Conservation (phyloP, 1,139 yeast species). For the Meyerozyma guilliermondii region DNA sequence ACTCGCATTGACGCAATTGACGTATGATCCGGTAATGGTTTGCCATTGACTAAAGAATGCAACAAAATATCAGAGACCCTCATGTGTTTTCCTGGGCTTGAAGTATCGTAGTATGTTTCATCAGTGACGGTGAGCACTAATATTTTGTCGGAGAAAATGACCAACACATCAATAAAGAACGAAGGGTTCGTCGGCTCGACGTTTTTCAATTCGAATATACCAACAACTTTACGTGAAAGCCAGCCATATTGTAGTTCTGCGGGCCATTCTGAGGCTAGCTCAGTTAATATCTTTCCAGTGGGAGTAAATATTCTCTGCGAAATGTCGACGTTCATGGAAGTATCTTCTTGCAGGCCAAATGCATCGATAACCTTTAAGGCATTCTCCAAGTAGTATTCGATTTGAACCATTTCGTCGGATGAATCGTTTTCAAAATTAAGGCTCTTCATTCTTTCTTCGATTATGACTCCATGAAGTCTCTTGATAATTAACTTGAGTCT, state of each 20-base stretch:
- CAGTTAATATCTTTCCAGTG: slow-evolving; percentile 82
- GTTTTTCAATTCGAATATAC: slow-evolving; percentile 58
- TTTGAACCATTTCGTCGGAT: slow-evolving; percentile 13
- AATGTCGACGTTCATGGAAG: slow-evolving; percentile 34
- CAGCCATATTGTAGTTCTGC: slow-evolving; percentile 81
- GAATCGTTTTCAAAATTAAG: slow-evolving; percentile 9
- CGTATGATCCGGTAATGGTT: slow-evolving; percentile 52
- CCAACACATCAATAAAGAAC: slow-evolving; percentile 47
- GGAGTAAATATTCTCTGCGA: slow-evolving; percentile 76
- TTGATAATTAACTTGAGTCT: slow-evolving; percentile 63
- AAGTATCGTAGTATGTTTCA: slow-evolving; percentile 25
- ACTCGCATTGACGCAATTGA: slow-evolving; percentile 68
- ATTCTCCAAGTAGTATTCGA: slow-evolving; percentile 43
- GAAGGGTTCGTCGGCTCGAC: slow-evolving; percentile 23
- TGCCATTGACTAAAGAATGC: slow-evolving; percentile 86
- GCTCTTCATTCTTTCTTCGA: slow-evolving; percentile 15
- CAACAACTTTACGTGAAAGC: slow-evolving; percentile 79
- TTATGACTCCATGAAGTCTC: slow-evolving; percentile 38
- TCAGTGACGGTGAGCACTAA: slow-evolving; percentile 55
- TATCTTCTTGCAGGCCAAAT: slow-evolving; percentile 54
- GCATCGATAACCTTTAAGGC: slow-evolving; percentile 72
- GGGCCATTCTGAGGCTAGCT: slow-evolving; percentile 85
- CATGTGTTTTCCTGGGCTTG: slow-evolving; percentile 45
- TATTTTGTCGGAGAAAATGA: slow-evolving; percentile 75
- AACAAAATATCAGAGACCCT: slow-evolving; percentile 74